Evolutionary conservation across 2,329 filamentous ascomycete genomes (phyloP).

Genomic region (Penicillium digitatum): DNA sequence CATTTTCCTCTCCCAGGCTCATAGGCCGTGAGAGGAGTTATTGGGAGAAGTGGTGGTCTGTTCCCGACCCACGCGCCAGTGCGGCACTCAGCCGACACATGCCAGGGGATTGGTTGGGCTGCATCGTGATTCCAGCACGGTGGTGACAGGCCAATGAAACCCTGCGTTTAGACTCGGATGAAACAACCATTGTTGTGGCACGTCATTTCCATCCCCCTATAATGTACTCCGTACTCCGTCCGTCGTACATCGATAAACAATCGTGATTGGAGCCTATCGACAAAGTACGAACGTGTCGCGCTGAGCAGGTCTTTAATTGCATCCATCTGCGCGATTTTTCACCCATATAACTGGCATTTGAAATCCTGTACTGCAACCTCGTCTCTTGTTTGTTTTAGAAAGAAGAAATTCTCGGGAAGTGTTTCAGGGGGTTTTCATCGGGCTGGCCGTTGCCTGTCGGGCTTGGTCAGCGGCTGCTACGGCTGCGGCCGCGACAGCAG

Average conservation of each 20-base stretch:
- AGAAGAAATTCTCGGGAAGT: background rate
- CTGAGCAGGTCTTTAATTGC: slow-evolving; percentile 1
- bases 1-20: background rate
- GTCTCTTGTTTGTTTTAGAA: background rate
- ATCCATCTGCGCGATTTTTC: slow-evolving; percentile 5
- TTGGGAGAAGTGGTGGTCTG: slow-evolving; percentile 2
- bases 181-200: slow-evolving; percentile 5
- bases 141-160: slow-evolving; percentile 11
- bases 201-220: slow-evolving; percentile 4
- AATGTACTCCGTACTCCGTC: no score
- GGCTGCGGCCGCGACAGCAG: slow-evolving; percentile 34
- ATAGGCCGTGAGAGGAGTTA: background rate
- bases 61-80: slow-evolving; percentile 14
- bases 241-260: background rate
- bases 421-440: slow-evolving; percentile 19
- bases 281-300: slow-evolving; percentile 3
- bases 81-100: slow-evolving; percentile 16
- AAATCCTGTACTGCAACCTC: slow-evolving; percentile 5
- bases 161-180: background rate
- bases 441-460: slow-evolving; percentile 18
- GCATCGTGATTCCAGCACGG: slow-evolving; percentile 6
- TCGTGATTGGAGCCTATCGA: background rate
- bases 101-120: slow-evolving; percentile 12
- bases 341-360: background rate
- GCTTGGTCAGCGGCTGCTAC: slow-evolving; percentile 32